Percentiles rank a stretch among this genome's conserved stretches.
phyloP scores from a whole-genome alignment of 495 filamentous ascomycete species.

The Aspergillus egyptiacus region DNA sequence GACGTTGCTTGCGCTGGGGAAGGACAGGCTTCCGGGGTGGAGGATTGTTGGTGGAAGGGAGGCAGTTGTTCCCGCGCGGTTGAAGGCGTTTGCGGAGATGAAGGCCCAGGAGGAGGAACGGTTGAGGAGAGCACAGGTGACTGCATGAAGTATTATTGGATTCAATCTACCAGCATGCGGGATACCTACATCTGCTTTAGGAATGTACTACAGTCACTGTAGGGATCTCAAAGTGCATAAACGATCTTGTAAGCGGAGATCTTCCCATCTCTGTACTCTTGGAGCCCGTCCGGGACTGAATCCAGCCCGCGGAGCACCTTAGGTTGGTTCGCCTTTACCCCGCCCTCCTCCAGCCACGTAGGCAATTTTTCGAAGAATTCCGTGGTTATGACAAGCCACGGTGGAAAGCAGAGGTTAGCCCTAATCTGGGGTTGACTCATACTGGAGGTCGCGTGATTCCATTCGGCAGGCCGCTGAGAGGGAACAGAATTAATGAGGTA shows the following conservation, averaged over 20 bases:
- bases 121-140: neutral
- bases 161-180: no score
- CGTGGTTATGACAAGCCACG: no score
- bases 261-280: conserved; percentile 22
- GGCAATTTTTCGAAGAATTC: conserved; percentile 22
- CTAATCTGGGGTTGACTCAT: no score
- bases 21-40: conserved; percentile 55
- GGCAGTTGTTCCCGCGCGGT: conserved; percentile 39
- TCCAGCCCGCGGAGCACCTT: conserved; percentile 18
- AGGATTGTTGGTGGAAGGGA: conserved; percentile 51
- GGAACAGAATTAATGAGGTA: no score
- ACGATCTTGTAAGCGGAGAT: conserved; percentile 28
- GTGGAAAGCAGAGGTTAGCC: no score
- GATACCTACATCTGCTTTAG: no score
- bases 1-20: conserved; percentile 55
- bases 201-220: no score
- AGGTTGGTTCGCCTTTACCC: conserved; percentile 14
- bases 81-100: conserved; percentile 37
- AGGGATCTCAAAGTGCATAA: conserved; percentile 14
- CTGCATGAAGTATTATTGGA: no score
- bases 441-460: no score
- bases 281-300: conserved; percentile 19
- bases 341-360: conserved; percentile 20
- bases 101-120: conserved; percentile 25
- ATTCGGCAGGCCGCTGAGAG: no score